Percentiles rank a stretch among this genome's conserved stretches.
Conservation (phyloP, 2,329 filamentous ascomycete genomes). For the Fusarium sp. region DNA sequence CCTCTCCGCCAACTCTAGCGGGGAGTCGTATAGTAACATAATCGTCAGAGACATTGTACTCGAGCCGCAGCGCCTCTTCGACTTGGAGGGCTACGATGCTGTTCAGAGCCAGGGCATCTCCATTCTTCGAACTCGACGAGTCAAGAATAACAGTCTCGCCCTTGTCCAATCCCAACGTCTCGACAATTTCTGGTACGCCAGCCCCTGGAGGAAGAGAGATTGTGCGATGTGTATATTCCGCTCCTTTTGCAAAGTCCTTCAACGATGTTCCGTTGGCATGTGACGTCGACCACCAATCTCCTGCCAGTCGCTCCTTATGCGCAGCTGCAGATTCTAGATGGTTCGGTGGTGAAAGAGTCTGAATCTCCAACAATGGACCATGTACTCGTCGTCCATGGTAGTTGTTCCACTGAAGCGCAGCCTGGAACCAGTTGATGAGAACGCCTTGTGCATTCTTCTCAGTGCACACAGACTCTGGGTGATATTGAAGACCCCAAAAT, state of each 20-base stretch:
- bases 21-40: slow-evolving; percentile 51
- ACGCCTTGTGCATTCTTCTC: slow-evolving; percentile 73
- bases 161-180: slow-evolving; percentile 58
- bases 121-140: slow-evolving; percentile 66
- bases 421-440: slow-evolving; percentile 80
- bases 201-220: slow-evolving; percentile 61
- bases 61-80: slow-evolving; percentile 66
- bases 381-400: slow-evolving; percentile 32
- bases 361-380: slow-evolving; percentile 36
- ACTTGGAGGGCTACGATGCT: slow-evolving; percentile 80
- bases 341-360: slow-evolving; percentile 45
- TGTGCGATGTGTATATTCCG: slow-evolving; percentile 55
- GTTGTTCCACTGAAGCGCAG: slow-evolving; percentile 72
- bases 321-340: slow-evolving; percentile 42
- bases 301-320: slow-evolving; percentile 18
- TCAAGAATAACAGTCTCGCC: slow-evolving; percentile 69
- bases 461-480: slow-evolving; percentile 90
- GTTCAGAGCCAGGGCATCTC: slow-evolving; percentile 64
- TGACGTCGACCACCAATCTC: slow-evolving; percentile 28
- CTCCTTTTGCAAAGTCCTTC: slow-evolving; percentile 27
- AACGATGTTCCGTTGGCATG: slow-evolving; percentile 2
- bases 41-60: slow-evolving; percentile 66
- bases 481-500: slow-evolving; percentile 90
- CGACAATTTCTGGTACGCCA: slow-evolving; percentile 67
- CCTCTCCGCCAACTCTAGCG: neutral